These are phyloP conservation scores for Colletotrichum tropicale DNA, from an alignment of 2,329 filamentous ascomycete species.

Conservation along the genomic window DNA sequence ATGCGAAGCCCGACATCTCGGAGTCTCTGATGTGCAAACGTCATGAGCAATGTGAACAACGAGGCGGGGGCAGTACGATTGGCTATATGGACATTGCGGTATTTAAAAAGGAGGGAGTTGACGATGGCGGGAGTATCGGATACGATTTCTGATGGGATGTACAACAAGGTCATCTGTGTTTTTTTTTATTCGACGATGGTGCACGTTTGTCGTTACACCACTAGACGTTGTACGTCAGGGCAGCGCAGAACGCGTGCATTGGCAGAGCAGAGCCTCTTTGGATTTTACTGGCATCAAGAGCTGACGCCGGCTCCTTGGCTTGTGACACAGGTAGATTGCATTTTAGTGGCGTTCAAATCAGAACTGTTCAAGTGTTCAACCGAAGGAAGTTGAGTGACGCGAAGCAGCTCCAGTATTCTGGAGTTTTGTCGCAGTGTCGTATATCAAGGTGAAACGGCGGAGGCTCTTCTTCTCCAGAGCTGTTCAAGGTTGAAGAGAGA, in stretches of 20 bases:
- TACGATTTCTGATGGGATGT: not conserved
- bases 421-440: not conserved
- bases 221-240: not conserved
- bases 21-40: not conserved
- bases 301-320: not conserved
- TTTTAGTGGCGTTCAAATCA: not conserved
- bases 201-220: not conserved
- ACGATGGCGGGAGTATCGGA: slow-evolving; percentile 13
- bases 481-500: not conserved
- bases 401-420: not conserved
- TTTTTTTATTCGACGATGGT: not conserved
- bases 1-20: not conserved
- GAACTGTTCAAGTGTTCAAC: not conserved
- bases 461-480: not conserved
- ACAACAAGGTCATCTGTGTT: not conserved
- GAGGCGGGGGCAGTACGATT: not conserved
- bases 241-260: not conserved
- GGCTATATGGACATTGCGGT: not conserved
- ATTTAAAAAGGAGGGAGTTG: slow-evolving; percentile 12
- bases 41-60: slow-evolving; percentile 14
- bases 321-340: not conserved
- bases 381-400: not conserved
- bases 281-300: slow-evolving; percentile 5
- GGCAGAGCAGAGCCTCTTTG: not conserved
- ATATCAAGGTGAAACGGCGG: not conserved